phyloP scores from a whole-genome alignment of 768 basidiomycete genomes.

The Trametes cubensis region DNA sequence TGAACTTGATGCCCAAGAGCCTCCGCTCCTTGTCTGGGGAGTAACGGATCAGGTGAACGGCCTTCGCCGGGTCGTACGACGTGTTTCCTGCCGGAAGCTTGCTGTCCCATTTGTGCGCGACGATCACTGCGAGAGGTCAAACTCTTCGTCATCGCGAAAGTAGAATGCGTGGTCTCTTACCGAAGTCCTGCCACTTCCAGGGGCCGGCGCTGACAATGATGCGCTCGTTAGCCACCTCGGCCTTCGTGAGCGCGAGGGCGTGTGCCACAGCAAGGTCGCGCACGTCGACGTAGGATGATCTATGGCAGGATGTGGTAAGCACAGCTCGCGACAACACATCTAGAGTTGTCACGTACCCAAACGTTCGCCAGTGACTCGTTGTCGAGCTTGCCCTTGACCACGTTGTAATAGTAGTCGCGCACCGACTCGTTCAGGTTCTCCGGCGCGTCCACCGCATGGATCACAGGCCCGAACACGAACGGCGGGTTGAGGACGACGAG shows the following conservation, averaged over 20 bases:
- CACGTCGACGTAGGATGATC: slow-evolving; percentile 38
- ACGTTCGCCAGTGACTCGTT: slow-evolving; percentile 16
- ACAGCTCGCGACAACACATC: not conserved
- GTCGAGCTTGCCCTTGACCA: slow-evolving; percentile 25
- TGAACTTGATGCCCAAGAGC: slow-evolving; percentile 47
- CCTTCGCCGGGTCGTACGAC: slow-evolving; percentile 28
- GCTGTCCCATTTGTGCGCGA: slow-evolving; percentile 17
- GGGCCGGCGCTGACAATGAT: slow-evolving; percentile 37
- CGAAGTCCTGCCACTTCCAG: slow-evolving; percentile 29
- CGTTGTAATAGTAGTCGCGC: slow-evolving; percentile 24
- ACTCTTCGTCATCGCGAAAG: not conserved
- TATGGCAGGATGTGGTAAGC: not conserved
- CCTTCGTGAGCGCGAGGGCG: slow-evolving; percentile 33
- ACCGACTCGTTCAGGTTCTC: slow-evolving; percentile 42
- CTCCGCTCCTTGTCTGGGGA: slow-evolving; percentile 38
- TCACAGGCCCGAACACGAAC: slow-evolving; percentile 33
- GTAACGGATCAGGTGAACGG: slow-evolving; percentile 35
- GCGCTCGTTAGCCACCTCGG: slow-evolving; percentile 42
- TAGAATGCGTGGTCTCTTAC: slow-evolving; percentile 9
- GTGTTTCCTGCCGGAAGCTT: slow-evolving; percentile 22
- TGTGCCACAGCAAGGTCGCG: slow-evolving; percentile 40
- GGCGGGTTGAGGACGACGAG: slow-evolving; percentile 58
- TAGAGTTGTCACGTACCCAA: slow-evolving; percentile 10
- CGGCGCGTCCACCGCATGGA: slow-evolving; percentile 38
- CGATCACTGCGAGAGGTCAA: slow-evolving; percentile 16